phyloP scores from a whole-genome alignment of 805 yeast genomes.

The Candida insectorum region DNA sequence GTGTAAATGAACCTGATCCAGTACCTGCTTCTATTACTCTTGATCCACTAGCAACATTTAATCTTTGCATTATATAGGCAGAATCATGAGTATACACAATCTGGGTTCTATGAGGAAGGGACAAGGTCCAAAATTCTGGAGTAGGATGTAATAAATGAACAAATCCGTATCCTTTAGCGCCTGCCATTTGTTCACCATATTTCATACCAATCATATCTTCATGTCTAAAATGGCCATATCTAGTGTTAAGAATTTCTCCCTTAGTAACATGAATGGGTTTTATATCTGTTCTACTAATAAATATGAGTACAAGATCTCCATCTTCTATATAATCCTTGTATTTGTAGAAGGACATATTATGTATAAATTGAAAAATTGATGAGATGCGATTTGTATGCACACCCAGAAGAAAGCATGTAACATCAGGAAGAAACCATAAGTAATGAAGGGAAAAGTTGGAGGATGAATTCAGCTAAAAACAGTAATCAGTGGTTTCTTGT shows the following conservation, averaged over 20 bases:
- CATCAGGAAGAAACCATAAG: too few relatives aligned
- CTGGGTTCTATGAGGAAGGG: constrained; percentile 95
- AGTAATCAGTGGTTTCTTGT: too few relatives aligned
- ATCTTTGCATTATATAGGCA: constrained; percentile 80
- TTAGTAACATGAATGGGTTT: constrained; percentile 65
- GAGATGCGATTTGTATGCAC: constrained; percentile 1
- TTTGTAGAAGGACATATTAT: constrained; percentile 46
- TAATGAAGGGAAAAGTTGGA: too few relatives aligned
- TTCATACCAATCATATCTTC: constrained; percentile 72
- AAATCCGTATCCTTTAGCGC: constrained; percentile 75
- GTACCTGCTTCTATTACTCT: constrained; percentile 96
- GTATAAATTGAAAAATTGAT: not conserved
- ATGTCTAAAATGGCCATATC: constrained; percentile 90
- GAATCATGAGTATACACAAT: constrained; percentile 96
- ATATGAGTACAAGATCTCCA: constrained; percentile 84
- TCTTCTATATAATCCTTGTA: constrained; percentile 71
- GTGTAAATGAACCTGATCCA: constrained; percentile 95
- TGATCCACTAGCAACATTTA: constrained; percentile 70
- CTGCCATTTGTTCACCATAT: constrained; percentile 83
- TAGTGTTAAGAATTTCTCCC: constrained; percentile 69
- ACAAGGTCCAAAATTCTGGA: constrained; percentile 94
- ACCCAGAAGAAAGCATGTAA: too few relatives aligned
- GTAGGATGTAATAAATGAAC: constrained; percentile 87
- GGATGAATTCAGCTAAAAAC: too few relatives aligned
- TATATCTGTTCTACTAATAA: constrained; percentile 75